Conservation (phyloP, 2,329 filamentous ascomycete genomes). For the Fusarium nematophilum region DNA sequence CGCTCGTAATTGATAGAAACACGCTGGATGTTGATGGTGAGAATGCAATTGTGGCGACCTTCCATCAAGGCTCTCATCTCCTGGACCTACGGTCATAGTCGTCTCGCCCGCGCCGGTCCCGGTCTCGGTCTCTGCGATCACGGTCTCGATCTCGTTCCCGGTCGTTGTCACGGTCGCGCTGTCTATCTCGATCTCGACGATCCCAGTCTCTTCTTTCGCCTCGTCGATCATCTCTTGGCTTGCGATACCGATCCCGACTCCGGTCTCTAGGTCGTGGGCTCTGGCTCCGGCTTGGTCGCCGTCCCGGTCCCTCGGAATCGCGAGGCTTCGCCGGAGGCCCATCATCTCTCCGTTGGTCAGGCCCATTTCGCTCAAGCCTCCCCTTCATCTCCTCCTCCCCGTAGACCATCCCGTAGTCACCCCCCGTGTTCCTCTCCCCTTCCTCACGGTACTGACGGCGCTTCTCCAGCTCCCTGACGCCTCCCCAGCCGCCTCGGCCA, state of each 20-base stretch:
- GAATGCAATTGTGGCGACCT: conserved; percentile 25
- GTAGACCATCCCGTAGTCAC: conserved; percentile 83
- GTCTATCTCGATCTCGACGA: conserved; percentile 39
- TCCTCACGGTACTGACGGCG: conserved; percentile 88
- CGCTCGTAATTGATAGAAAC: conserved; percentile 26
- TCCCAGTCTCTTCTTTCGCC: conserved; percentile 44
- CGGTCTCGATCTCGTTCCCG: conserved; percentile 44
- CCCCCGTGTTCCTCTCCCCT: conserved; percentile 57
- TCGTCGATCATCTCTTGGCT: conserved; percentile 38
- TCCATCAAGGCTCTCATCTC: conserved; percentile 32
- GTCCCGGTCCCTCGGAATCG: conserved; percentile 15
- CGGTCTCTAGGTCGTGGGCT: conserved; percentile 34
- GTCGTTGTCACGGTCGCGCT: conserved; percentile 42
- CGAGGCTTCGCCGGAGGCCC: conserved; percentile 14
- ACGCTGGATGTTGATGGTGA: conserved; percentile 17
- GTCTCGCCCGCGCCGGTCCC: conserved; percentile 36
- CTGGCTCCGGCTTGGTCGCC: conserved; percentile 32
- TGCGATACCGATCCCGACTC: conserved; percentile 44
- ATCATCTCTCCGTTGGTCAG: conserved; percentile 40
- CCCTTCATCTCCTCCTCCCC: conserved; percentile 75
- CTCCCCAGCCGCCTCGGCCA: conserved; percentile 84
- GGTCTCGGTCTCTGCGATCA: conserved; percentile 40
- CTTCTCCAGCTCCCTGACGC: conserved; percentile 88
- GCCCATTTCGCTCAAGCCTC: conserved; percentile 56
- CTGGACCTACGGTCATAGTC: conserved; percentile 35